Evolutionary conservation across 352 stramenopile genomes (phyloP).

Genomic region (Globisporangium parvum): DNA sequence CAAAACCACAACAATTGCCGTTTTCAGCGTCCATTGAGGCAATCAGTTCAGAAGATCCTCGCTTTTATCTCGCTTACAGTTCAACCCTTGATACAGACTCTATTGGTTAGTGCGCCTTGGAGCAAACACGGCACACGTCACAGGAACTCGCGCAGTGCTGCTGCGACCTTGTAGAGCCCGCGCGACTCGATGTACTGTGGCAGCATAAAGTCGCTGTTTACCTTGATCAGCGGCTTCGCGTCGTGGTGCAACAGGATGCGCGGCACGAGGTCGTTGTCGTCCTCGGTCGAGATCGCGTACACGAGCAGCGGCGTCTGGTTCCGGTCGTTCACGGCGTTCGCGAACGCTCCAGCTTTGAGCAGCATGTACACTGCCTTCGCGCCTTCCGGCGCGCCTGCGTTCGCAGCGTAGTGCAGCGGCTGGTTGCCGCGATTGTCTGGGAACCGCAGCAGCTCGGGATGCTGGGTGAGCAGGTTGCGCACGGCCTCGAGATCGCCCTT

Average conservation of each 20-base stretch:
- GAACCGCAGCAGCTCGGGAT: slow-evolving; percentile 30
- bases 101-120: no score
- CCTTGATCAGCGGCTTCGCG: slow-evolving; percentile 36
- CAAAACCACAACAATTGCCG: no score
- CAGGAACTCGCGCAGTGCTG: slow-evolving; percentile 46
- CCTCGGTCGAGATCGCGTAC: slow-evolving; percentile 45
- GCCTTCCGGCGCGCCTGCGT: slow-evolving; percentile 23
- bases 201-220: slow-evolving; percentile 40
- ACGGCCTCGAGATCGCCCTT: slow-evolving; percentile 39
- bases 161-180: slow-evolving; percentile 37
- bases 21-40: no score
- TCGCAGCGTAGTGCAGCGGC: slow-evolving; percentile 54
- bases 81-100: neutral
- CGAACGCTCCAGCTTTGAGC: slow-evolving; percentile 38
- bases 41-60: no score
- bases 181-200: slow-evolving; percentile 35
- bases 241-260: slow-evolving; percentile 48
- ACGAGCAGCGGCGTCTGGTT: slow-evolving; percentile 47
- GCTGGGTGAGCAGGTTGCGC: slow-evolving; percentile 20
- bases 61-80: no score
- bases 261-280: slow-evolving; percentile 39
- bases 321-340: slow-evolving; percentile 46
- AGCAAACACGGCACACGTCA: slow-evolving; percentile 12
- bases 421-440: slow-evolving; percentile 48
- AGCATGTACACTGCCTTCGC: slow-evolving; percentile 36